phyloP scores from a whole-genome alignment of 768 basidiomycete genomes.

The Kwoniella sp. region DNA sequence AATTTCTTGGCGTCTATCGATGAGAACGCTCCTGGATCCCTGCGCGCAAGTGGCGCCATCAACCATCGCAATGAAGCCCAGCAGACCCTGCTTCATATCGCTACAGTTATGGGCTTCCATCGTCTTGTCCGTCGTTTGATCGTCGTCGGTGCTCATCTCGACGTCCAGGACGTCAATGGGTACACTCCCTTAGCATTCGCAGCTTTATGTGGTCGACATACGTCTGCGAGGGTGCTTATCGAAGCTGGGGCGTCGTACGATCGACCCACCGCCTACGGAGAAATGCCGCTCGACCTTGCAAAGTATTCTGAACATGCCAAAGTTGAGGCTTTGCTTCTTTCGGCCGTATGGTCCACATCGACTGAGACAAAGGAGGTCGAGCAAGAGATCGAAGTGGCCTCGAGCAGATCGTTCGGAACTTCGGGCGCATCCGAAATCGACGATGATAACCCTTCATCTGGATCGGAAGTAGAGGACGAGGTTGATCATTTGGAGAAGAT shows the following conservation, averaged over 20 bases:
- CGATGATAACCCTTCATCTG: constrained; percentile 51
- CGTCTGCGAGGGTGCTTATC: constrained; percentile 70
- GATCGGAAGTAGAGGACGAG: constrained; percentile 36
- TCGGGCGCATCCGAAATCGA: constrained; percentile 37
- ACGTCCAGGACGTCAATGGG: constrained; percentile 84
- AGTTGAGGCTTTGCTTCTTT: constrained; percentile 51
- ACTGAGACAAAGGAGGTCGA: constrained; percentile 18
- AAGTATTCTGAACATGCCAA: constrained; percentile 54
- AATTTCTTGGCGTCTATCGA: constrained; percentile 80
- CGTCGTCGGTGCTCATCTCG: constrained; percentile 71
- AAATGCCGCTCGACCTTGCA: constrained; percentile 57
- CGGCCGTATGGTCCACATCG: constrained; percentile 45
- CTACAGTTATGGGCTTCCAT: constrained; percentile 74
- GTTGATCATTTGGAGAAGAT: constrained; percentile 9
- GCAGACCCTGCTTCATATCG: constrained; percentile 87
- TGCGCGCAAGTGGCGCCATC: constrained; percentile 63
- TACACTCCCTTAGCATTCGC: constrained; percentile 88
- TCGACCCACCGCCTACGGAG: constrained; percentile 51
- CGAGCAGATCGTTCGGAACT: constrained; percentile 18
- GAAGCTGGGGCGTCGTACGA: constrained; percentile 72
- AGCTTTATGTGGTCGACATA: constrained; percentile 65
- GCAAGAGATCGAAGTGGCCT: constrained; percentile 10
- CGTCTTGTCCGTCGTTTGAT: constrained; percentile 73
- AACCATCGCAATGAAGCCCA: constrained; percentile 70
- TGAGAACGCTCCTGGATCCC: constrained; percentile 56